Evolutionary conservation across 805 yeast genomes (phyloP).

Genomic region (Candida mattraensis): DNA sequence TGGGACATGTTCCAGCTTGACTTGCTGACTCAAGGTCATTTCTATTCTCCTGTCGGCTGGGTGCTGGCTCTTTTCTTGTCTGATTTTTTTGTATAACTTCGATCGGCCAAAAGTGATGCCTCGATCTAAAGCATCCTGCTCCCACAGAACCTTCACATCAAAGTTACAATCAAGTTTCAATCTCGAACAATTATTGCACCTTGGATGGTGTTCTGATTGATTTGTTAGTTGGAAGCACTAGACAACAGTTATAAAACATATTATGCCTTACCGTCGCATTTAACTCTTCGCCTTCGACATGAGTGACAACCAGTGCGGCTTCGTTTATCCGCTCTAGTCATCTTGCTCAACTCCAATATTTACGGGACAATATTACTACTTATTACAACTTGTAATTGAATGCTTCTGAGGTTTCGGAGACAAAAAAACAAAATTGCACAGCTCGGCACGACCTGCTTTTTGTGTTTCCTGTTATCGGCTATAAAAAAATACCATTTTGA

Average conservation of each 20-base stretch:
- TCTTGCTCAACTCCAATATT: too few relatives aligned
- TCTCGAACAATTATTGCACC: constrained; percentile 33
- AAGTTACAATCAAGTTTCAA: constrained; percentile 24
- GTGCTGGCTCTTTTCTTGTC: background rate
- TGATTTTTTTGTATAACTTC: constrained; percentile 16
- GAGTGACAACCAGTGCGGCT: constrained; percentile 48
- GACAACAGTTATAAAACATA: background rate
- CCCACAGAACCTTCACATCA: constrained; percentile 28
- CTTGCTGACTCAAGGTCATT: too few relatives aligned
- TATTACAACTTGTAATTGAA: too few relatives aligned
- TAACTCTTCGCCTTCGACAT: constrained; percentile 50
- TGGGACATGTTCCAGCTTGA: too few relatives aligned
- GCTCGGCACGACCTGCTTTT: too few relatives aligned
- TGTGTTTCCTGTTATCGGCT: too few relatives aligned
- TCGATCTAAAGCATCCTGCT: constrained; percentile 36
- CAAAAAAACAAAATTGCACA: too few relatives aligned
- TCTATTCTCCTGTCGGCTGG: too few relatives aligned
- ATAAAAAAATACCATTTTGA: too few relatives aligned
- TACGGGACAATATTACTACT: too few relatives aligned
- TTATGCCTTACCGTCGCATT: constrained; percentile 37
- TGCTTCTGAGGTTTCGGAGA: too few relatives aligned
- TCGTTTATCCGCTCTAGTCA: too few relatives aligned
- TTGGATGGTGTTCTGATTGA: constrained; percentile 32
- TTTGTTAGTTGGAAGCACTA: constrained; percentile 1
- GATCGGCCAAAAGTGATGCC: constrained; percentile 41